phyloP scores from a whole-genome alignment of 2,329 filamentous ascomycete genomes.

The Parastagonospora nodorum region DNA sequence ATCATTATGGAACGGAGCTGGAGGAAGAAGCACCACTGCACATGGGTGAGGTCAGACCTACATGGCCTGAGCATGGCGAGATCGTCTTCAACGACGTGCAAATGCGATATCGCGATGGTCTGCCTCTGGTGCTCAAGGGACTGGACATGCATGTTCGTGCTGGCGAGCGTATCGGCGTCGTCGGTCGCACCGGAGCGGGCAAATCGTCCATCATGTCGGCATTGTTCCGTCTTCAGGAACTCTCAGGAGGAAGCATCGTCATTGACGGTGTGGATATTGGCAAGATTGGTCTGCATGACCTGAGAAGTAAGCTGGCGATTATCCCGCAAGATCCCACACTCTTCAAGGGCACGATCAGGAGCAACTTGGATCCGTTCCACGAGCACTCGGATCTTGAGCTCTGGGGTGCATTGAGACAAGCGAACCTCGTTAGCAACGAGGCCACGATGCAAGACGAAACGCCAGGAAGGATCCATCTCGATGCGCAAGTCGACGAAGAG shows the following conservation, averaged over 20 bases:
- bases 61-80: constrained; percentile 87
- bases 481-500: constrained; percentile 87
- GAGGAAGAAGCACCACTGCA: constrained; percentile 89
- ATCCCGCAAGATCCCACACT: constrained; percentile 86
- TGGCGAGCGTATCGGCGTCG: constrained; percentile 80
- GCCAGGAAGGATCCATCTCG: constrained; percentile 74
- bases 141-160: constrained; percentile 70
- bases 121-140: constrained; percentile 56
- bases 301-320: constrained; percentile 77
- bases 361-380: constrained; percentile 79
- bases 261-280: constrained; percentile 65
- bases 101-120: constrained; percentile 57
- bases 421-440: constrained; percentile 67
- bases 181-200: constrained; percentile 80
- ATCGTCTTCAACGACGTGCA: constrained; percentile 57
- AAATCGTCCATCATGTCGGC: constrained; percentile 85
- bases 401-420: constrained; percentile 77
- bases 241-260: constrained; percentile 53
- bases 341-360: constrained; percentile 79
- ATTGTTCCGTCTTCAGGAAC: constrained; percentile 70
- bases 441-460: constrained; percentile 53
- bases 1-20: constrained; percentile 85
- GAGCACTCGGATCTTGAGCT: constrained; percentile 79
- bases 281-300: constrained; percentile 73
- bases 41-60: constrained; percentile 69